These are phyloP conservation scores for Eucalyptus cladocalyx DNA, from an alignment of 345 rosid genomes.

Conservation along the genomic window DNA sequence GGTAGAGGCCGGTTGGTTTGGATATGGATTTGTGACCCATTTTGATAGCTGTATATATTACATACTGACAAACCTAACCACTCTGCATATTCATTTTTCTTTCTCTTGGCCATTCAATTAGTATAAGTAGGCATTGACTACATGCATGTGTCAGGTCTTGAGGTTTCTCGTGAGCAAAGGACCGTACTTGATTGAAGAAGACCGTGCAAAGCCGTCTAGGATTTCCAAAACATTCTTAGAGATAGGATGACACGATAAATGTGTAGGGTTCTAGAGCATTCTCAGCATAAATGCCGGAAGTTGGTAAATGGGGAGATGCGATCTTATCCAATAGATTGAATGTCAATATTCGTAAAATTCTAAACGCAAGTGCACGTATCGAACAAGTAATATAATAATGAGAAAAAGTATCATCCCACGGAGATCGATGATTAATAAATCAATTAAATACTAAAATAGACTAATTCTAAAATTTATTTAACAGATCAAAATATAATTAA, in stretches of 20 bases:
- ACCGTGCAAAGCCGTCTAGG: not conserved
- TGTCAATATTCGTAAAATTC: too few relatives aligned
- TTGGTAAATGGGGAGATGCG: not conserved
- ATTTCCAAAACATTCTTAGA: not conserved
- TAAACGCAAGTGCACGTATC: too few relatives aligned
- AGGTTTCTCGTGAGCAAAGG: not conserved
- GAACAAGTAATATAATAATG: too few relatives aligned
- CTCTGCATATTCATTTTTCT: not conserved
- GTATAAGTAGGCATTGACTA: not conserved
- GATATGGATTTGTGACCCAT: not conserved
- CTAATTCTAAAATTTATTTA: too few relatives aligned
- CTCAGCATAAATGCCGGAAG: not conserved
- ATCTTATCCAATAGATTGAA: not conserved
- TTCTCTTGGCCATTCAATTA: not conserved
- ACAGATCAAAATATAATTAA: too few relatives aligned
- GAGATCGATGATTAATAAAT: too few relatives aligned
- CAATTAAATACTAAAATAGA: too few relatives aligned
- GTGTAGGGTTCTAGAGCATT: not conserved
- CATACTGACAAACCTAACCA: not conserved
- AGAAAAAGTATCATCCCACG: too few relatives aligned
- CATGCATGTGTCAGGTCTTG: not conserved
- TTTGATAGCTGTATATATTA: not conserved
- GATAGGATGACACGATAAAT: not conserved
- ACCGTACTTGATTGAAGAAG: not conserved
- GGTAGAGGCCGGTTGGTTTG: not conserved